Conservation (phyloP, 495 filamentous ascomycete genomes). For the Daldinia vernicosa region DNA sequence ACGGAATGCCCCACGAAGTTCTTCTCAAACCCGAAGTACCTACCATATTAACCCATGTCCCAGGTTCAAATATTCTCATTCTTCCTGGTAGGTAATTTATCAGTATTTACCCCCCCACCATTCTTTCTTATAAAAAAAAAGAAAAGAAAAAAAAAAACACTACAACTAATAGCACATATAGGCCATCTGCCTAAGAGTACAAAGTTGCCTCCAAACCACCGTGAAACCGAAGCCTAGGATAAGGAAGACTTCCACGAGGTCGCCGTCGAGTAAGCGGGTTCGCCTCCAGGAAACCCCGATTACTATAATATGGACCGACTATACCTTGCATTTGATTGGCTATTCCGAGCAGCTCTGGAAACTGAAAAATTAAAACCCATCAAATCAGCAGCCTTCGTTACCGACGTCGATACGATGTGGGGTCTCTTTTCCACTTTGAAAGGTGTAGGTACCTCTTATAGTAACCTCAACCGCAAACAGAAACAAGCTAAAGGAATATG, state of each 20-base stretch:
- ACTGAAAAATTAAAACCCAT: background rate
- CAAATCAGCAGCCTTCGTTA: conserved; percentile 8
- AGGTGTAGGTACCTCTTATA: no score
- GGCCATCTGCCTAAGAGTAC: background rate
- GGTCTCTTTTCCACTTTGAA: background rate
- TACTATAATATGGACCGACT: background rate
- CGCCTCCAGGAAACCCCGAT: no score
- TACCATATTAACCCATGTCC: no score
- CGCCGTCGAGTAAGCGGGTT: no score
- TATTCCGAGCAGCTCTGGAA: conserved; percentile 4
- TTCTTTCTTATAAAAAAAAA: no score
- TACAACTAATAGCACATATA: background rate
- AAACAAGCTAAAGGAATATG: background rate
- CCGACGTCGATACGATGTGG: background rate
- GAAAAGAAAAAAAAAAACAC: no score
- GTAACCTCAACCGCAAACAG: background rate
- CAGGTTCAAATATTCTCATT: background rate
- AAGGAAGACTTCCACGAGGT: no score
- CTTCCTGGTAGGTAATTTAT: background rate
- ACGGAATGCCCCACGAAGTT: background rate
- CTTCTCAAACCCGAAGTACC: background rate
- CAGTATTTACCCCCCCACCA: no score
- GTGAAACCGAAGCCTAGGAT: background rate
- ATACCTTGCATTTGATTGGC: background rate
- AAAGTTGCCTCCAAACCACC: background rate